phyloP scores from a whole-genome alignment of 257 asterid species.

The Solanum ossicruentum region DNA sequence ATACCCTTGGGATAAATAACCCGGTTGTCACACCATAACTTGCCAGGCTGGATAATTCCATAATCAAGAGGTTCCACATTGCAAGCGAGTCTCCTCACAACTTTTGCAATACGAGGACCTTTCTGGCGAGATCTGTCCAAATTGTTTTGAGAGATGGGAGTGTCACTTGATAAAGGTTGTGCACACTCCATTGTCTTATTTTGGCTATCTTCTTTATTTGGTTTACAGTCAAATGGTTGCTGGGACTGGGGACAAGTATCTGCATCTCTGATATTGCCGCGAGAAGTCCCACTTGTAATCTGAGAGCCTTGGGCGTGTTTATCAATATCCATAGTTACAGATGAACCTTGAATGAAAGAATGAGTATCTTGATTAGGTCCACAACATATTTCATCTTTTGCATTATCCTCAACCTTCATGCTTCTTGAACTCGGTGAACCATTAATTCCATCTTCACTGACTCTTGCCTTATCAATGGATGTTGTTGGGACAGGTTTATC shows the following conservation, averaged over 20 bases:
- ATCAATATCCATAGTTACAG: conserved; percentile 11
- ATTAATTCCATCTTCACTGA: conserved; percentile 10
- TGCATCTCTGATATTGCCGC: conserved; percentile 14
- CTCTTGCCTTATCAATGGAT: conserved; percentile 4
- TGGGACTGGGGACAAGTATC: conserved; percentile 11
- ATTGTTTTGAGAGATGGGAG: conserved; percentile 37
- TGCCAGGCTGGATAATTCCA: conserved; percentile 55
- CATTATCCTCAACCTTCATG: conserved; percentile 29
- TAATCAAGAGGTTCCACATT: conserved; percentile 59
- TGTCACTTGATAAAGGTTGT: conserved; percentile 27
- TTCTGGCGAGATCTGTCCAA: conserved; percentile 78
- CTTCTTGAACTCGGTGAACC: conserved; percentile 20
- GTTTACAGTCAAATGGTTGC: conserved; percentile 23
- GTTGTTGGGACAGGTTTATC: conserved; percentile 11
- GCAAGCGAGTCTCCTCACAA: conserved; percentile 82
- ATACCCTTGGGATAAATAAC: conserved; percentile 88
- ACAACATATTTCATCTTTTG: conserved; percentile 15
- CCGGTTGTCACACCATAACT: conserved; percentile 72
- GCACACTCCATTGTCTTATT: conserved; percentile 21
- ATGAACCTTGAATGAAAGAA: neutral
- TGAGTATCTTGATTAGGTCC: conserved; percentile 10
- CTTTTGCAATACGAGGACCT: conserved; percentile 99
- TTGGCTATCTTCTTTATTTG: conserved; percentile 14
- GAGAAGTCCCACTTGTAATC: conserved; percentile 16
- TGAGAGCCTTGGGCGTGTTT: neutral